Base-by-base conservation (phyloP, 139 green algal genomes). In the Mesostigma viride region DNA sequence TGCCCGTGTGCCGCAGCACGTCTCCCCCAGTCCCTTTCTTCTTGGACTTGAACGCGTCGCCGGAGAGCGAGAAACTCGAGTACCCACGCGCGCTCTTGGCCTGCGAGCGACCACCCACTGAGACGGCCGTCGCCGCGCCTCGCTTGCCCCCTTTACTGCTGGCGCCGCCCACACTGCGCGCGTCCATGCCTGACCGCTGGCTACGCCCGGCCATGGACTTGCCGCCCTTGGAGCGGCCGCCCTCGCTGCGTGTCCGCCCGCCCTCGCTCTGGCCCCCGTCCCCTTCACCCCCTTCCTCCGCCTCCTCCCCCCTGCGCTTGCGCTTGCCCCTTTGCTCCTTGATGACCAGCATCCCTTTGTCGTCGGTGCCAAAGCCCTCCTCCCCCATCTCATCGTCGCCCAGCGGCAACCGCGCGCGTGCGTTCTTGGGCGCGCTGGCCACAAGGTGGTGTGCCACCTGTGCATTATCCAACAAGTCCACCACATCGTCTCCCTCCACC, bases 341-440 rank as follows among this genome's bases (percentile, higher is more conserved):
- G 30, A 95, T 87, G 14, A 92, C 64, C 68, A 91, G 82, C 40
- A 76, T 71, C 8, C 85, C 85, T 53, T 72, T 72, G 24, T 58
- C 56, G 28, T 70, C 75, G 26, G 65, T 64, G 35, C 40, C 44
- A 66, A 87, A 88, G 14, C 61, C 77, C 57, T 66, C 58, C 46
- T 67, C 62, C 31, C n/a, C n/a, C n/a, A n/a, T n/a, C n/a, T n/a
- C n/a, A n/a, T 56, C 24, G 14, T 63, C 61, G 34, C 75, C 68
- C 61, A 74, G 31, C 22, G 68, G 68, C 31, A 75, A 36, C 45
- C 68, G 62, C 11, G 64, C 48, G 24, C 11, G 30, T 31, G 65
- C 20, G 22, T 72, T 62, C 3, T 40, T 35, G 34, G 17, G 30
- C 27, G 11, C 66, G 40, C 22, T 68, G 27, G n/a, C 26, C 28